Percentiles rank a stretch among this genome's conserved stretches.
Conservation (phyloP, 148 eudicot species). For the Diospyros kaki region DNA sequence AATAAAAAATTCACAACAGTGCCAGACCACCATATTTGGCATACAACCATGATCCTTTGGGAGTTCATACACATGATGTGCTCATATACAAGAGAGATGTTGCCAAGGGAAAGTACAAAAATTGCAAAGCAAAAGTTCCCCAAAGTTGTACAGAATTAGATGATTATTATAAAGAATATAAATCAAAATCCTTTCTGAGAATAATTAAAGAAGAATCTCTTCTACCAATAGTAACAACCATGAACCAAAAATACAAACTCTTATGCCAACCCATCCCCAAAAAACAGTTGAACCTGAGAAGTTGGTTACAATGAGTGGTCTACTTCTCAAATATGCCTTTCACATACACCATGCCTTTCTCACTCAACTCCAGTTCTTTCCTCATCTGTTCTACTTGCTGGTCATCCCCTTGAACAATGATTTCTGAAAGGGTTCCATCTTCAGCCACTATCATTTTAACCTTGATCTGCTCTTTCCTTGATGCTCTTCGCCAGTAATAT, state of each 20-base stretch:
- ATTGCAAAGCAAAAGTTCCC: too few species aligned
- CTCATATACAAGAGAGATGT: too few species aligned
- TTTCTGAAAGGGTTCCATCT: slow-evolving; percentile 63
- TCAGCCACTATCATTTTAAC: slow-evolving; percentile 84
- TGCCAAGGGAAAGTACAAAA: too few species aligned
- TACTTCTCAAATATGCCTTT: slow-evolving; percentile 77
- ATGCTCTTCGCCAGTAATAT: slow-evolving; percentile 82
- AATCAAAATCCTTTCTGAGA: not conserved
- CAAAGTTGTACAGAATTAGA: too few species aligned
- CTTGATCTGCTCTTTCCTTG: slow-evolving; percentile 91
- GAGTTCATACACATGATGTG: too few species aligned
- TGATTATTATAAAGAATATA: not conserved
- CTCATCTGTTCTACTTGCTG: slow-evolving; percentile 80
- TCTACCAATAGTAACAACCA: not conserved
- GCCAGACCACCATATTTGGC: too few species aligned
- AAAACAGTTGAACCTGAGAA: too few species aligned
- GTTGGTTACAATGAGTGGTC: not conserved
- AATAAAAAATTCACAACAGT: too few species aligned
- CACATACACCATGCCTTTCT: slow-evolving; percentile 96
- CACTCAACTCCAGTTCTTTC: slow-evolving; percentile 72
- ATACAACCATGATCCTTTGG: too few species aligned
- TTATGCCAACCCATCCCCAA: too few species aligned
- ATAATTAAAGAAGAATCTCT: not conserved
- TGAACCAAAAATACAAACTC: not conserved
- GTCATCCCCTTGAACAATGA: slow-evolving; percentile 89